phyloP scores from a whole-genome alignment of 805 yeast species.

The Starmerella potacharoeniae region DNA sequence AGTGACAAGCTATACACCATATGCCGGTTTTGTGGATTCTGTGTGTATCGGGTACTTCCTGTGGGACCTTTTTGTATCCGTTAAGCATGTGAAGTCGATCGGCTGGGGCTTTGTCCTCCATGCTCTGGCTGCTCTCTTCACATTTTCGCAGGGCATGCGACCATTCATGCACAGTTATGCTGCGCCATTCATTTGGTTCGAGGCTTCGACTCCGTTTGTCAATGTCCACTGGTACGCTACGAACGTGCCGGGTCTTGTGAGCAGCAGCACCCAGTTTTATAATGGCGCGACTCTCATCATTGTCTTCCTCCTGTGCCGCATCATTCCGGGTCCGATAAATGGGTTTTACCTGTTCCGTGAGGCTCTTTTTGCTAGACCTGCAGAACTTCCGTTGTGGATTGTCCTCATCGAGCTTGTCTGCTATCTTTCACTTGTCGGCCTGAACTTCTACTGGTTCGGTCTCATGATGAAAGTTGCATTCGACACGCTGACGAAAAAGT shows the following conservation, averaged over 20 bases:
- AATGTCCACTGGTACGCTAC: slow-evolving; percentile 86
- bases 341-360: slow-evolving; percentile 36
- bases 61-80: slow-evolving; percentile 75
- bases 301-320: slow-evolving; percentile 65
- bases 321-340: slow-evolving; percentile 79
- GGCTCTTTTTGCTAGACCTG: slow-evolving; percentile 19
- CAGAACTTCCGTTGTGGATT: slow-evolving; percentile 37
- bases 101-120: slow-evolving; percentile 77
- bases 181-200: slow-evolving; percentile 74
- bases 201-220: slow-evolving; percentile 87
- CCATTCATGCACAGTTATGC: slow-evolving; percentile 76
- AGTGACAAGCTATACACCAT: slow-evolving; percentile 58
- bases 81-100: slow-evolving; percentile 48
- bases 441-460: slow-evolving; percentile 77
- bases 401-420: slow-evolving; percentile 42
- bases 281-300: slow-evolving; percentile 64
- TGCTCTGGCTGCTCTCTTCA: slow-evolving; percentile 70
- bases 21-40: slow-evolving; percentile 60
- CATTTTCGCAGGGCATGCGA: slow-evolving; percentile 47
- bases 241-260: slow-evolving; percentile 60
- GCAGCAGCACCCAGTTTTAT: slow-evolving; percentile 40
- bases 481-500: not conserved
- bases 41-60: slow-evolving; percentile 74
- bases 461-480: slow-evolving; percentile 49
- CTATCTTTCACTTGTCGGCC: slow-evolving; percentile 50